Conservation (phyloP, 2,329 filamentous ascomycete genomes). For the Xenoacremonium recifei region DNA sequence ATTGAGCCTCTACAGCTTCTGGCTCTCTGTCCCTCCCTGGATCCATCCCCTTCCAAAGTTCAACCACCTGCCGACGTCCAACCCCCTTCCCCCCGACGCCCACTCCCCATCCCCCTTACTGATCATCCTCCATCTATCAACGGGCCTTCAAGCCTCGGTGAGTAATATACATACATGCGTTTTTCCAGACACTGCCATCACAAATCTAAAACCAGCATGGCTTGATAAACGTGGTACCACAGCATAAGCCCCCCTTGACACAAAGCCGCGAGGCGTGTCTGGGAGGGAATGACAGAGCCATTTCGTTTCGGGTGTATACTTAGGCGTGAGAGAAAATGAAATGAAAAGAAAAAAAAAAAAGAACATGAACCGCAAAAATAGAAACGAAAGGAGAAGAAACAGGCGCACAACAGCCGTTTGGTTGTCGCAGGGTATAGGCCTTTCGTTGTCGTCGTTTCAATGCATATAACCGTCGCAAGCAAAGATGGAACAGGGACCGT, state of each 20-base stretch:
- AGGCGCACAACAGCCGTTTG: slow-evolving; percentile 6
- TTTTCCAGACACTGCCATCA: slow-evolving; percentile 13
- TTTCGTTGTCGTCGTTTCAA: slow-evolving; percentile 14
- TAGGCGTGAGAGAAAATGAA: slow-evolving; percentile 11
- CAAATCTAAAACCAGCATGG: no score
- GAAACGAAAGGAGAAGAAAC: slow-evolving; percentile 2
- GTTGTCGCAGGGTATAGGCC: slow-evolving; percentile 10
- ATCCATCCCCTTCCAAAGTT: not conserved
- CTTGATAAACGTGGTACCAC: slow-evolving; percentile 13
- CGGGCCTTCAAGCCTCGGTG: slow-evolving; percentile 16
- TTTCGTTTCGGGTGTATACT: slow-evolving; percentile 18
- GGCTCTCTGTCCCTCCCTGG: slow-evolving; percentile 11
- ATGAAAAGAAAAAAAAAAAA: slow-evolving; percentile 14
- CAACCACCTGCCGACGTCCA: not conserved
- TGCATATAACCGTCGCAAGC: slow-evolving; percentile 15
- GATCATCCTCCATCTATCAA: slow-evolving; percentile 9
- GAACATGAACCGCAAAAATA: not conserved
- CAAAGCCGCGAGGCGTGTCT: slow-evolving; percentile 11
- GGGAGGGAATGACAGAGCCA: slow-evolving; percentile 8
- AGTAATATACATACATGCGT: slow-evolving; percentile 24
- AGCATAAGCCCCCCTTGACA: slow-evolving; percentile 14
- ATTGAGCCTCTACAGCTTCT: slow-evolving; percentile 8
- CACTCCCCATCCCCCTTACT: not conserved
- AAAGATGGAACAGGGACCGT: slow-evolving; percentile 9
- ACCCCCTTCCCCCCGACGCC: not conserved